A percentile compares a stretch with the other conserved stretches of the same genome.
Conservation (phyloP, 495 filamentous ascomycete species). For the Hypomontagnella submonticulosa region DNA sequence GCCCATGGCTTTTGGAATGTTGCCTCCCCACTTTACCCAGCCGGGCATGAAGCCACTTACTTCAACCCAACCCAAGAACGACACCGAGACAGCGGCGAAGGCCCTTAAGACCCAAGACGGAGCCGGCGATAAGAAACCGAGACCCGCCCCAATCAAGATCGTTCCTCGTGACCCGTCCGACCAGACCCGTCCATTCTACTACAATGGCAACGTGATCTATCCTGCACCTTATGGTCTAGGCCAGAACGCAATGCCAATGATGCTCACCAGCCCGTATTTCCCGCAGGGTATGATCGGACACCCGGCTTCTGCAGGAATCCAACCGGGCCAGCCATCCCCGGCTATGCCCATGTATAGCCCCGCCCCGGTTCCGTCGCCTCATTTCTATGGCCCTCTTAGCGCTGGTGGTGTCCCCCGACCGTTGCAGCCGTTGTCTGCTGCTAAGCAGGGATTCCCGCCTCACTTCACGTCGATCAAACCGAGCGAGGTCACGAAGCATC, state of each 20-base stretch:
- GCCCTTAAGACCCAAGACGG: conserved; percentile 43
- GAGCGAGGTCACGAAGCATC: conserved; percentile 61
- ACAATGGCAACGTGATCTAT: conserved; percentile 62
- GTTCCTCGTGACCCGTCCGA: conserved; percentile 59
- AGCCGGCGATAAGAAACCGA: conserved; percentile 46
- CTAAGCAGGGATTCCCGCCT: conserved; percentile 36
- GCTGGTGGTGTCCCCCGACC: conserved; percentile 5
- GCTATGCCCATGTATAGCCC: conserved; percentile 19
- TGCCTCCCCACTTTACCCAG: conserved; percentile 23
- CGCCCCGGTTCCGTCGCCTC: conserved; percentile 6
- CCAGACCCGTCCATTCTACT: conserved; percentile 56
- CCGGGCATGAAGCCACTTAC: conserved; percentile 18
- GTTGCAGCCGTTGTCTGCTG: conserved; percentile 23
- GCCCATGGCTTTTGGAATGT: conserved; percentile 47
- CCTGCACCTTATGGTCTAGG: conserved; percentile 47
- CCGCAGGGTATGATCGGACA: conserved; percentile 23
- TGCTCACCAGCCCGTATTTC: conserved; percentile 29
- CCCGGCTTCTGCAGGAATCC: conserved; percentile 15
- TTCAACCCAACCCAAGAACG: conserved; percentile 29
- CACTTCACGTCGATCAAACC: conserved; percentile 58
- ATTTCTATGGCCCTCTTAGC: conserved; percentile 2
- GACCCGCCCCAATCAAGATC: conserved; percentile 53
- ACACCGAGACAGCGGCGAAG: conserved; percentile 31
- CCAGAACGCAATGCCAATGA: conserved; percentile 29
- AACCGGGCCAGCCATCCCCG: conserved; percentile 19